A percentile compares a stretch with the other conserved stretches of the same genome.
Conservation (phyloP, 495 filamentous ascomycete genomes). For the Lasiosphaeriaceae sp. region DNA sequence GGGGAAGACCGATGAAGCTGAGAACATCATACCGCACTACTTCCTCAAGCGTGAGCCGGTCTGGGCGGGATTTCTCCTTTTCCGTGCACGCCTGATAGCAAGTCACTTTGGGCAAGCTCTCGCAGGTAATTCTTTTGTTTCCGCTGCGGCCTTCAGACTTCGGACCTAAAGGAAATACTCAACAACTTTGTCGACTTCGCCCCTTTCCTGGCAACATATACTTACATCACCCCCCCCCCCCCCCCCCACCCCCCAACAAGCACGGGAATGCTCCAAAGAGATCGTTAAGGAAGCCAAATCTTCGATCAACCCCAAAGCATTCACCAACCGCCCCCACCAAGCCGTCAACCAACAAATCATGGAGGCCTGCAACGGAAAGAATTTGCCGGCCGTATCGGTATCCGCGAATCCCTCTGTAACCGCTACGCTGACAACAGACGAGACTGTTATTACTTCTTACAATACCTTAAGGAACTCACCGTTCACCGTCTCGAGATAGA, state of each 20-base stretch:
- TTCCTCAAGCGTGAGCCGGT: neutral
- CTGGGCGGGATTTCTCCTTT: neutral
- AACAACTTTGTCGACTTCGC: neutral
- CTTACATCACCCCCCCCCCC: no score
- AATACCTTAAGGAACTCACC: no score
- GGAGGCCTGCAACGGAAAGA: neutral
- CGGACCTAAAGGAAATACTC: neutral
- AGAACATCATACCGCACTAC: neutral
- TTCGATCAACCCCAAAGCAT: no score
- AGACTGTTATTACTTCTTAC: no score
- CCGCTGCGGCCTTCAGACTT: neutral
- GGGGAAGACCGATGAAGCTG: neutral
- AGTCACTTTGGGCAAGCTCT: neutral
- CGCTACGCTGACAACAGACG: neutral
- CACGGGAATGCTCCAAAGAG: no score
- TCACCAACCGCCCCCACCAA: no score
- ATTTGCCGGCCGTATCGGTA: neutral
- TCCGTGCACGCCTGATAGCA: neutral
- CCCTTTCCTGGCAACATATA: neutral
- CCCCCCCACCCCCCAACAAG: no score
- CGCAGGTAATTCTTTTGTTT: neutral
- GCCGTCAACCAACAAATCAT: neutral
- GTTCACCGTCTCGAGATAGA: no score
- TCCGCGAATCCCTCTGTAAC: neutral
- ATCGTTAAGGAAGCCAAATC: no score